Conservation (phyloP, 1,139 yeast genomes). For the Arxiozyma heterogenica region DNA sequence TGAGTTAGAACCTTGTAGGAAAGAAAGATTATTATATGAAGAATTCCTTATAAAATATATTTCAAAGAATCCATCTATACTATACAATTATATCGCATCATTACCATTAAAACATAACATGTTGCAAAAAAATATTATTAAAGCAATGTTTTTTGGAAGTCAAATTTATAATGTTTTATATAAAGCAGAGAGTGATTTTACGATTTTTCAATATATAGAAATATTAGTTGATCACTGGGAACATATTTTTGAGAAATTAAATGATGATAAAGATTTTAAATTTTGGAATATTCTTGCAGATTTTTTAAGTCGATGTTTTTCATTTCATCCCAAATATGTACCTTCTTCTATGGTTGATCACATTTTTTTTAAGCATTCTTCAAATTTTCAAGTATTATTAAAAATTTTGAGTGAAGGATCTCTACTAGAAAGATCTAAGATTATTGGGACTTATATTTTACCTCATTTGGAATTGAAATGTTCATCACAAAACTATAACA, state of each 20-base stretch:
- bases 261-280: not conserved
- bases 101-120: not conserved
- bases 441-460: slow-evolving; percentile 20
- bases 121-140: slow-evolving; percentile 18
- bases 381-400: slow-evolving; percentile 12
- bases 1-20: not conserved
- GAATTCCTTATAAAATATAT: not conserved
- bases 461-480: slow-evolving; percentile 21
- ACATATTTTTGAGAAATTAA: slow-evolving; percentile 10
- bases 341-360: slow-evolving; percentile 18
- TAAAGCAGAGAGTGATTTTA: slow-evolving; percentile 9
- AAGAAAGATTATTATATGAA: not conserved
- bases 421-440: slow-evolving; percentile 17
- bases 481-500: slow-evolving; percentile 9
- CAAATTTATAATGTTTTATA: slow-evolving; percentile 28
- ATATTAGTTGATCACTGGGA: slow-evolving; percentile 24
- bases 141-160: slow-evolving; percentile 32
- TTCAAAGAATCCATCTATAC: not conserved
- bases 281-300: slow-evolving; percentile 4
- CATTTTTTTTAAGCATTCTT: slow-evolving; percentile 14
- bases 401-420: slow-evolving; percentile 12
- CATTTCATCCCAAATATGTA: slow-evolving; percentile 28
- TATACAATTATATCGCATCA: not conserved
- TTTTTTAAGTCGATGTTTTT: slow-evolving; percentile 21
- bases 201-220: slow-evolving; percentile 21